phyloP scores from a whole-genome alignment of 768 basidiomycete genomes.

The Chalciporus piperatus region DNA sequence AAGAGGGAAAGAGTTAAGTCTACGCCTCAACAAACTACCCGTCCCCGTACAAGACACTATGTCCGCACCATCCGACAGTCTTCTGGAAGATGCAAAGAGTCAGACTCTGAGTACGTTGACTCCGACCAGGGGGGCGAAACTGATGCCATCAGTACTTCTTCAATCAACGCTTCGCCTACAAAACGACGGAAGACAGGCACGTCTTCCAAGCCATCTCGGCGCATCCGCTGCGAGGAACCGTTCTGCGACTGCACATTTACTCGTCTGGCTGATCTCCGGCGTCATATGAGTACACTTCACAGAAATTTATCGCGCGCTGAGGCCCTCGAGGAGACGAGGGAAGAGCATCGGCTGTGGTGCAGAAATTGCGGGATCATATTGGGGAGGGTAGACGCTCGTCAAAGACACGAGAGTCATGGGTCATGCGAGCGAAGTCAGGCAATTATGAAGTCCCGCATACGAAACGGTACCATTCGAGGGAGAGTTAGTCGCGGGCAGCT shows the following conservation, averaged over 20 bases:
- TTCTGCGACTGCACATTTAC: not conserved
- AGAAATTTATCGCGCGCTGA: not conserved
- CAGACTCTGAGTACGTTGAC: not conserved
- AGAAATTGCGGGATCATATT: not conserved
- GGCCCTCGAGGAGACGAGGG: not conserved
- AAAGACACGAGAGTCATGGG: conserved; percentile 1
- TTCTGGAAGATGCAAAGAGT: not conserved
- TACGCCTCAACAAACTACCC: not conserved
- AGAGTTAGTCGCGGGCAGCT: not conserved
- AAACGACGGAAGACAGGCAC: not conserved
- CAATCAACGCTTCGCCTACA: not conserved
- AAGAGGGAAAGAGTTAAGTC: not conserved
- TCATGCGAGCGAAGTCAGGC: not conserved
- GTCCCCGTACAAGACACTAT: not conserved
- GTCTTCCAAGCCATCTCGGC: not conserved
- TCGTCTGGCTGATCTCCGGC: conserved; percentile 1
- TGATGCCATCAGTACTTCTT: not conserved
- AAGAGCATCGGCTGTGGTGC: conserved; percentile 1
- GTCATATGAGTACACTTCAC: not conserved
- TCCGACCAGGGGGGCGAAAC: not conserved
- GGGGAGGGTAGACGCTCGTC: conserved; percentile 4
- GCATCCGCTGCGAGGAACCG: not conserved
- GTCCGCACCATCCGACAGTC: not conserved
- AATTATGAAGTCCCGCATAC: conserved; percentile 1
- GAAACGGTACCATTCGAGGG: conserved; percentile 1